Evolutionary conservation across 1,284 basidiomycete species (phyloP).

Genomic region (Ganoderma multipileum): DNA sequence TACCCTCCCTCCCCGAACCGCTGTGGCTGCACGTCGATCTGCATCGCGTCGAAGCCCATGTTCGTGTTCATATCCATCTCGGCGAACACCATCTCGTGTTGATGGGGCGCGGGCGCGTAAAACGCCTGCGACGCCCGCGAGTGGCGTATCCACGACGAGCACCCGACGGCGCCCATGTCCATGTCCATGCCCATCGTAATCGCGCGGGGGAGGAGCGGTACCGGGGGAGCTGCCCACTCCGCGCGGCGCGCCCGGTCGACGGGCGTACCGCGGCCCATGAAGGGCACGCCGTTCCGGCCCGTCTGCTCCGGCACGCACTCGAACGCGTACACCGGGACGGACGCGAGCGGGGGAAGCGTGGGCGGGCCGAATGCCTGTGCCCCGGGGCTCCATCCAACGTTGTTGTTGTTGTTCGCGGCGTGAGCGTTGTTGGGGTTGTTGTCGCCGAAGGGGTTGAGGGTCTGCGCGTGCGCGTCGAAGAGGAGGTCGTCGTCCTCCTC

Average conservation of each 20-base stretch:
- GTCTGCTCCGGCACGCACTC: slow-evolving; percentile 22
- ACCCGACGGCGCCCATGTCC: neutral
- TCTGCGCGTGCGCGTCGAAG: slow-evolving; percentile 12
- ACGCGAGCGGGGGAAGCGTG: slow-evolving; percentile 23
- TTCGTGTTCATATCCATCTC: neutral
- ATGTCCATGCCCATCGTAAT: neutral
- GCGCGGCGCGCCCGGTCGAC: slow-evolving; percentile 29
- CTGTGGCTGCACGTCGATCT: neutral
- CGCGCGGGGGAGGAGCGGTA: neutral
- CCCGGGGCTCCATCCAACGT: neutral
- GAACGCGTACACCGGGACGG: slow-evolving; percentile 25
- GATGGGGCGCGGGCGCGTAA: neutral
- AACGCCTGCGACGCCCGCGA: neutral
- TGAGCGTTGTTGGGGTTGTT: neutral
- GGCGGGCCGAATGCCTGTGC: neutral
- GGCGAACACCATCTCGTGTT: slow-evolving; percentile 13
- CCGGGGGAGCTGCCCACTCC: slow-evolving; percentile 28
- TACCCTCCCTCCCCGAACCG: slow-evolving; percentile 4
- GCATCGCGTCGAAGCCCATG: slow-evolving; percentile 8
- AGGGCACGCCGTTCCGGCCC: slow-evolving; percentile 22
- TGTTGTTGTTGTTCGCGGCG: neutral
- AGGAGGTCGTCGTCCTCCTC: slow-evolving; percentile 17
- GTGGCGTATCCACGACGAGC: neutral
- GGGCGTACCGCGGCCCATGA: slow-evolving; percentile 36
- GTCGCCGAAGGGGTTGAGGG: slow-evolving; percentile 11